Evolutionary conservation across 2,329 filamentous ascomycete species (phyloP).

Genomic region (Cytospora piceae): DNA sequence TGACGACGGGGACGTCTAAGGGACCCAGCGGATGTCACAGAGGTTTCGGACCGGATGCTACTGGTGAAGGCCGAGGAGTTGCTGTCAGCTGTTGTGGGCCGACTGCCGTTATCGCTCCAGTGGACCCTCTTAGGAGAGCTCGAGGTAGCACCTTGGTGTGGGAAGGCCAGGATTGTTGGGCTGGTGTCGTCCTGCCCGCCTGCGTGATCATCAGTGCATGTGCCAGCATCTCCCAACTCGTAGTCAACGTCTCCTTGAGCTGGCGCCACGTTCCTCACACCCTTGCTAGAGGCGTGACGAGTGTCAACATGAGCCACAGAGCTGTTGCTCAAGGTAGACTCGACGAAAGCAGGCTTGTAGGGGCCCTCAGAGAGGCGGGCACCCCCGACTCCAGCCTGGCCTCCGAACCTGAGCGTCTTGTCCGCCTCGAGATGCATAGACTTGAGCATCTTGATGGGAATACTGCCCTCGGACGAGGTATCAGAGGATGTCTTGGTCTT

Average conservation of each 20-base stretch:
- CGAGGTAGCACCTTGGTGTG: not conserved
- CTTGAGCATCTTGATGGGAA: slow-evolving; percentile 13
- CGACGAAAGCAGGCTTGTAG: slow-evolving; percentile 21
- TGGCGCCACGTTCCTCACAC: not conserved
- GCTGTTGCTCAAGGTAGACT: slow-evolving; percentile 2
- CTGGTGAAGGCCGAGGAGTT: slow-evolving; percentile 5
- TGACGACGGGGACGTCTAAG: slow-evolving; percentile 21
- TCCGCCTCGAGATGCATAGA: slow-evolving; percentile 18
- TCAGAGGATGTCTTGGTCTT: slow-evolving; percentile 24
- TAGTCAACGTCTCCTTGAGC: not conserved
- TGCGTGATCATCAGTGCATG: not conserved
- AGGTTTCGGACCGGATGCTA: slow-evolving; percentile 1
- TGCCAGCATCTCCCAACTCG: slow-evolving; percentile 2
- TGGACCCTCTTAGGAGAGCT: slow-evolving; percentile 20
- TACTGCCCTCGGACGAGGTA: slow-evolving; percentile 14
- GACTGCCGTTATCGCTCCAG: slow-evolving; percentile 16
- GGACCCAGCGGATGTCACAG: slow-evolving; percentile 13
- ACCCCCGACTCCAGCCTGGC: not conserved
- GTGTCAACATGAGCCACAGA: not conserved
- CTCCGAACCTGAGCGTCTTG: slow-evolving; percentile 9
- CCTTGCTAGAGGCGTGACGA: not conserved
- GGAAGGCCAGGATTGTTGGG: not conserved
- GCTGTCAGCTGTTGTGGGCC: slow-evolving; percentile 9
- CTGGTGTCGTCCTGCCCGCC: slow-evolving; percentile 1
- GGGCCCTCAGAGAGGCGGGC: slow-evolving; percentile 14